Evolutionary conservation across 768 basidiomycete species (phyloP), one percentile per base, ranked within the genome.

Genomic region (Pleurotus eryngii): DNA sequence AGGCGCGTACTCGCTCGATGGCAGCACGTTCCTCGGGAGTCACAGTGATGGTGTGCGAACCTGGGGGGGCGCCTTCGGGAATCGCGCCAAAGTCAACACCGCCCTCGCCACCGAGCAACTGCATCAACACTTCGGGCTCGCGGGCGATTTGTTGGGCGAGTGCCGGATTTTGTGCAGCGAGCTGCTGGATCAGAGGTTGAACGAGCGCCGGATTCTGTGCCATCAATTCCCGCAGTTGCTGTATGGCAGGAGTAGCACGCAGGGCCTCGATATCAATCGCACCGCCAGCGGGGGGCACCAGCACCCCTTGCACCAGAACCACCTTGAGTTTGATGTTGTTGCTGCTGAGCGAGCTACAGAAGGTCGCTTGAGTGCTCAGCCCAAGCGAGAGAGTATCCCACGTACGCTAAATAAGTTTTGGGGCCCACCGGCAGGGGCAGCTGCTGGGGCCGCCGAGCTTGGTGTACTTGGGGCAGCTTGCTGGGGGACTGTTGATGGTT

Each of bases 401-500:
- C 77, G 57, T 61, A 89, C 89, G 73, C 90, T 91, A 73, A 96
- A 95, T 47, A 96, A 77, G 69, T 96, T 96, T 67, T 94, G 92
- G 22, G 87, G 86, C 57, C 76, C 78, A 53, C 73, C 73, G 35
- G 75, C 59, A 8, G 72, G 63, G 12, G 71, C 64, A 15, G 72
- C 65, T 6, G 74, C 65, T 24, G 73, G 68, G 68, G 14, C 22
- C 51, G 30, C n/a, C n/a, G 57, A 42, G 35, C 20, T 20, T 22
- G 59, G 26, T 14, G 47, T 35, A 18, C 22, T 12, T 24, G 51
- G 9, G 38, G 68, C 60, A 14, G 73, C 59, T 17, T 5, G 55
- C 37, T 65, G 61, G n/a, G 69, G 62, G 2, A 73, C 68, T 11
- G 73, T 62, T 5, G 66, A 60, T 38, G 57, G 56, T 22, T 61